Conservation (phyloP, 2,329 filamentous ascomycete genomes). For the Ophiostoma sp. region DNA sequence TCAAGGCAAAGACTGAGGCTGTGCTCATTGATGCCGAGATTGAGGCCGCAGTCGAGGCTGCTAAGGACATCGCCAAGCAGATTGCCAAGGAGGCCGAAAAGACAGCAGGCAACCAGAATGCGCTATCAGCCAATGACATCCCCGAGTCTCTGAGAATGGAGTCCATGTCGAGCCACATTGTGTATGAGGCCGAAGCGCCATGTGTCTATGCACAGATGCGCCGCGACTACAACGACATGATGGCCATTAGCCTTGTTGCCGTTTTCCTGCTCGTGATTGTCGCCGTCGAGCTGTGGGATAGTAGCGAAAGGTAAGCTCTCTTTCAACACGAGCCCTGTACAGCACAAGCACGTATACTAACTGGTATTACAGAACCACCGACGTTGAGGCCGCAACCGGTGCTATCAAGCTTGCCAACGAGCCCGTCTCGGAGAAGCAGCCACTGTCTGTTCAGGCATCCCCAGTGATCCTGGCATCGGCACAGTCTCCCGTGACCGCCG, state of each 20-base stretch:
- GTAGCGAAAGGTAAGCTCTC: slow-evolving; percentile 27
- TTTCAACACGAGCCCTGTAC: neutral
- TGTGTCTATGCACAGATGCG: slow-evolving; percentile 27
- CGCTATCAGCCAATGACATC: neutral
- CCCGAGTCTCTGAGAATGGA: slow-evolving; percentile 22
- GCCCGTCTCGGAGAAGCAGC: slow-evolving; percentile 18
- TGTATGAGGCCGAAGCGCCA: slow-evolving; percentile 19
- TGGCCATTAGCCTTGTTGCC: slow-evolving; percentile 32
- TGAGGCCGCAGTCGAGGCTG: slow-evolving; percentile 12
- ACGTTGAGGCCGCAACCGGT: slow-evolving; percentile 25
- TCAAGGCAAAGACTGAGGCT: slow-evolving; percentile 16
- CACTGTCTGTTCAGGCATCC: slow-evolving; percentile 24
- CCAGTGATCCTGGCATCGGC: slow-evolving; percentile 15
- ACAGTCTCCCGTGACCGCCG: neutral
- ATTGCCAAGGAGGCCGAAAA: neutral
- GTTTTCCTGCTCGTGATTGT: slow-evolving; percentile 34
- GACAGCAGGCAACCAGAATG: neutral
- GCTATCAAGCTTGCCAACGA: slow-evolving; percentile 27
- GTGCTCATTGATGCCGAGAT: slow-evolving; percentile 17
- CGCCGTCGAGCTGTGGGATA: slow-evolving; percentile 31
- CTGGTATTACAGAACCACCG: slow-evolving; percentile 4
- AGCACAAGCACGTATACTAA: slow-evolving; percentile 8
- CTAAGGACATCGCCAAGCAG: slow-evolving; percentile 12
- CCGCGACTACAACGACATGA: slow-evolving; percentile 31
- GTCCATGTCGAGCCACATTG: slow-evolving; percentile 11